Conservation (phyloP, 805 yeast genomes). For the Cyberlindnera maclurae region DNA sequence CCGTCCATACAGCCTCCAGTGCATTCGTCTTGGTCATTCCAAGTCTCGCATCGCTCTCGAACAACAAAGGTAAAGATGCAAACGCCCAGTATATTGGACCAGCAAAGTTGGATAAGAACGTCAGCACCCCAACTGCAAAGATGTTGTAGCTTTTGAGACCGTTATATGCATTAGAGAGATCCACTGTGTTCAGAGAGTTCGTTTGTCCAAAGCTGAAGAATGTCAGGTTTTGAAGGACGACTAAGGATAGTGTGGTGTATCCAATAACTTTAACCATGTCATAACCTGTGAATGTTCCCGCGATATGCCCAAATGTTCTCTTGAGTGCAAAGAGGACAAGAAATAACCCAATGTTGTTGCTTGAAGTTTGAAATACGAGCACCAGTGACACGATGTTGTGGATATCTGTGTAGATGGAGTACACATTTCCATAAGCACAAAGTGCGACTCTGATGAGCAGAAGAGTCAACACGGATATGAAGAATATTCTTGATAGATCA, state of each 20-base stretch:
- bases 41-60: constrained; percentile 23
- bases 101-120: constrained; percentile 78
- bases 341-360: constrained; percentile 43
- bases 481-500: constrained; percentile 30
- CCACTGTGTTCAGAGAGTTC: constrained; percentile 86
- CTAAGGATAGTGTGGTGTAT: constrained; percentile 12
- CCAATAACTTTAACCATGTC: constrained; percentile 4
- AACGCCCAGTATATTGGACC: constrained; percentile 80
- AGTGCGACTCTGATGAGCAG: constrained; percentile 18
- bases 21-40: constrained; percentile 27
- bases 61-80: constrained; percentile 33
- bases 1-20: constrained; percentile 24
- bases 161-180: constrained; percentile 85
- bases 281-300: background rate
- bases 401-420: constrained; percentile 29
- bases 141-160: constrained; percentile 72
- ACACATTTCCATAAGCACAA: constrained; percentile 1
- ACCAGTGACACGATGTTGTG: constrained; percentile 32
- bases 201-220: constrained; percentile 90
- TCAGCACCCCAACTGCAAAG: constrained; percentile 63
- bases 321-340: constrained; percentile 30
- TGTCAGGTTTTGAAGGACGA: constrained; percentile 64
- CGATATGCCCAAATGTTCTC: constrained; percentile 5
- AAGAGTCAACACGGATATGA: constrained; percentile 26
- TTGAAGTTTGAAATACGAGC: constrained; percentile 43